These are phyloP conservation scores for Chaetomium tenue DNA, from an alignment of 495 filamentous ascomycete species.

Conservation along the genomic window DNA sequence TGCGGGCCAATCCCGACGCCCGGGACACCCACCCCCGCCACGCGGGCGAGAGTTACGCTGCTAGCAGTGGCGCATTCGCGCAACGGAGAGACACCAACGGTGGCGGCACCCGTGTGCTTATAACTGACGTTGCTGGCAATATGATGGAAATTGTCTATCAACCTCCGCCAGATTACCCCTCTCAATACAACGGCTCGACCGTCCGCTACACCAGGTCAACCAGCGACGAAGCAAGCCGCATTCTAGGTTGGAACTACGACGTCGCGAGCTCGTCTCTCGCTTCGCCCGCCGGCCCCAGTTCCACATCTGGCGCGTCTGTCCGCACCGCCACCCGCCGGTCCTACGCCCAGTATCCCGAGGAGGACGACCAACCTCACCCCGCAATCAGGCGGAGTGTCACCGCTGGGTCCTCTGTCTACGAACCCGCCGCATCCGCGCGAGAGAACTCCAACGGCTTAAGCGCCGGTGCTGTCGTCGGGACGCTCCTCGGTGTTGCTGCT, in stretches of 20 bases:
- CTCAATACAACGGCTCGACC: slow-evolving; percentile 38
- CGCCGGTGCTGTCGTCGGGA: slow-evolving; percentile 50
- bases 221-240: slow-evolving; percentile 45
- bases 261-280: slow-evolving; percentile 33
- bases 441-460: slow-evolving; percentile 42
- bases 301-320: slow-evolving; percentile 27
- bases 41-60: slow-evolving; percentile 19
- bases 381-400: slow-evolving; percentile 38
- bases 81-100: slow-evolving; percentile 20
- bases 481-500: slow-evolving; percentile 67
- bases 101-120: slow-evolving; percentile 39
- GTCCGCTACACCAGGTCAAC: slow-evolving; percentile 39
- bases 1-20: slow-evolving; percentile 42
- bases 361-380: slow-evolving; percentile 29
- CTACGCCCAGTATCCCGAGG: slow-evolving; percentile 17
- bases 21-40: slow-evolving; percentile 25
- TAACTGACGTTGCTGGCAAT: slow-evolving; percentile 54
- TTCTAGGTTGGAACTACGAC: slow-evolving; percentile 53
- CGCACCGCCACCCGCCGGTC: slow-evolving; percentile 30
- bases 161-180: slow-evolving; percentile 32
- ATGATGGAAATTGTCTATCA: slow-evolving; percentile 49
- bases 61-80: slow-evolving; percentile 26
- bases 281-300: slow-evolving; percentile 19
- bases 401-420: slow-evolving; percentile 36
- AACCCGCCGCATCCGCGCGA: slow-evolving; percentile 33